Evolutionary conservation across 805 yeast genomes (phyloP), one percentile per base, ranked within the genome.

Genomic region (Candida schatavii): DNA sequence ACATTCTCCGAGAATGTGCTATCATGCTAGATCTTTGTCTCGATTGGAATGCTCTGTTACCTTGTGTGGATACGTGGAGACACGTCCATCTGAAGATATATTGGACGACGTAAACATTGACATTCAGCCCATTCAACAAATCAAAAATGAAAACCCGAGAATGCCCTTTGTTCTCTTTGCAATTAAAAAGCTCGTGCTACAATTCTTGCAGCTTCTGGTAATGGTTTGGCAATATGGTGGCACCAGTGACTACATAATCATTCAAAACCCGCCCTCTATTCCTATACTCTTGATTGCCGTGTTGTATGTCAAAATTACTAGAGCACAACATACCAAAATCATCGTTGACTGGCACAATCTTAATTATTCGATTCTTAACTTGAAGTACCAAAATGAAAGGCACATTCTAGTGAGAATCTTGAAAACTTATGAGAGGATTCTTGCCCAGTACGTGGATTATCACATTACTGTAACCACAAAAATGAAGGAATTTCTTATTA

Each of bases 261-360:
- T 93, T 22, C 95, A 85, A 65, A 93, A 91, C 61, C 99, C 99
- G 0, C 99, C 99, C 0, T 78, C 88, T 3, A 72, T 93, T 37
- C 99, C 99, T 0, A 69, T 88, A 2, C 62, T 93, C 13, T 76
- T 85, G 0, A 66, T 90, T 2, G 72, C 80, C 0, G 74, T 84
- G 2, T 18, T 82, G 1, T 80, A 77, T 55, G 75, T 77, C 43
- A 61, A 66, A 35, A 27, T 78, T 14, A 62, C 70, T 45, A 62
- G 79, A 33, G 74, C 78, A 10, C 7, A 7, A 23, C 72, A 80
- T 2, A 70, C 90, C 3, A 73, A 75, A 54, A 62, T 91, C 19
- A 74, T 93, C 17, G 78, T 93, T 37, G 99, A 93, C 63, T 93
- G 99, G 99, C 99, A 93, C 62, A 93, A 93, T 61, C 70, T 93